Percentiles rank a stretch among this genome's conserved stretches.
phyloP scores from a whole-genome alignment of 345 rosid genomes.

The Arabis hirsuta region DNA sequence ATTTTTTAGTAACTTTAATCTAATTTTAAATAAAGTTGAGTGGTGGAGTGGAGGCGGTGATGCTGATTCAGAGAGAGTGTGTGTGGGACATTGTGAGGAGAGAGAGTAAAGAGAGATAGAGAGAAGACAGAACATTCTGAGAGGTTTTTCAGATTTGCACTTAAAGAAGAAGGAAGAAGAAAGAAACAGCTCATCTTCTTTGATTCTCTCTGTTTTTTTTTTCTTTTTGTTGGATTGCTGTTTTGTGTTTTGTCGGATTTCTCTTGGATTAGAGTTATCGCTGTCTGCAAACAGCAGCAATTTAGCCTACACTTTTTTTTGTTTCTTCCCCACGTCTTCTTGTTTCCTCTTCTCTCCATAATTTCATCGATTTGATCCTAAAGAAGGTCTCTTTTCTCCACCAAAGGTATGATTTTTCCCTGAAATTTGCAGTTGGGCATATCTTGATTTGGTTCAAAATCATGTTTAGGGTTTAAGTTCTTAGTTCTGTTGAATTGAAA shows the following conservation, averaged over 20 bases:
- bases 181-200: conserved; percentile 59
- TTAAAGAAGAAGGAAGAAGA: conserved; percentile 3
- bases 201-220: conserved; percentile 44
- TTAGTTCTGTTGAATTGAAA: neutral
- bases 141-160: conserved; percentile 40
- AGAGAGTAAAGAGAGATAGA: conserved; percentile 24
- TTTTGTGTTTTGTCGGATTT: conserved; percentile 43
- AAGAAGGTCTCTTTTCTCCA: conserved; percentile 26
- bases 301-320: conserved; percentile 23
- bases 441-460: neutral
- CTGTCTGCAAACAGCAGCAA: conserved; percentile 35
- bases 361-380: conserved; percentile 46
- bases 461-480: neutral
- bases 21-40: conserved; percentile 29
- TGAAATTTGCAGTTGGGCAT: neutral
- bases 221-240: conserved; percentile 38
- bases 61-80: conserved; percentile 45
- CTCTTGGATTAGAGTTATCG: conserved; percentile 36
- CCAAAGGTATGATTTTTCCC: conserved; percentile 32
- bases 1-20: conserved; percentile 5
- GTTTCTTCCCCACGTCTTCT: neutral
- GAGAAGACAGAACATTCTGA: conserved; percentile 40
- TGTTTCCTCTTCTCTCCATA: conserved; percentile 42
- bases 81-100: conserved; percentile 27
- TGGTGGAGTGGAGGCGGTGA: conserved; percentile 45